These are phyloP conservation scores for Penicillium argentinense DNA, from an alignment of 495 filamentous ascomycete genomes.

Conservation along the genomic window DNA sequence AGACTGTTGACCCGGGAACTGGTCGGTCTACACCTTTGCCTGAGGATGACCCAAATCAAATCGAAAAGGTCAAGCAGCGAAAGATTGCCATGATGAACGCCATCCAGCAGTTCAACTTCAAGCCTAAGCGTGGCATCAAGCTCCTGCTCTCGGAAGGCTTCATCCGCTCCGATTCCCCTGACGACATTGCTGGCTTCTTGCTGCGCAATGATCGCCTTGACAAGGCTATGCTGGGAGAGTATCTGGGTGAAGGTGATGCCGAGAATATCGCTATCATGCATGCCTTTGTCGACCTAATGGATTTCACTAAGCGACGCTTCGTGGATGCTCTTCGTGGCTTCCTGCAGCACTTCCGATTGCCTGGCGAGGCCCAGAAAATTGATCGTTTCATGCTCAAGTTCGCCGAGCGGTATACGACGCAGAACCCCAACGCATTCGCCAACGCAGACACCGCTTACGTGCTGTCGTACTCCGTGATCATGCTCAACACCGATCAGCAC, in stretches of 20 bases:
- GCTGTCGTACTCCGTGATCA: slow-evolving; percentile 90
- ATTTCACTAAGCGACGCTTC: slow-evolving; percentile 90
- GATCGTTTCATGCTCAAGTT: slow-evolving; percentile 99
- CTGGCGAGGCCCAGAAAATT: slow-evolving; percentile 98
- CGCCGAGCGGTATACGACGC: slow-evolving; percentile 88
- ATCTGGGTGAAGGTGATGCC: slow-evolving; percentile 87
- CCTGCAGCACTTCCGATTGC: slow-evolving; percentile 90
- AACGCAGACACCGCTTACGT: slow-evolving; percentile 98
- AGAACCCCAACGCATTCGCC: slow-evolving; percentile 95
- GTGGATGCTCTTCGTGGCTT: slow-evolving; percentile 90
- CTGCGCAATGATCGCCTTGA: slow-evolving; percentile 72
- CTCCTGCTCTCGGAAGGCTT: slow-evolving; percentile 79
- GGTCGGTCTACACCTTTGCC: slow-evolving; percentile 70
- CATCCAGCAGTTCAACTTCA: slow-evolving; percentile 94
- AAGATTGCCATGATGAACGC: slow-evolving; percentile 91
- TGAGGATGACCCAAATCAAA: slow-evolving; percentile 86
- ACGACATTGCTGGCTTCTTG: slow-evolving; percentile 85
- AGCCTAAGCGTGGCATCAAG: slow-evolving; percentile 93
- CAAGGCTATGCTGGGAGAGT: slow-evolving; percentile 91
- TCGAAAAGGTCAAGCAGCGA: slow-evolving; percentile 88
- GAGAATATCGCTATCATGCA: slow-evolving; percentile 98
- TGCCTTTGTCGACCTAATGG: slow-evolving; percentile 93
- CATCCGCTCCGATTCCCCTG: slow-evolving; percentile 69
- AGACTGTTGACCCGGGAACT: slow-evolving; percentile 58
- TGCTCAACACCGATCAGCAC: slow-evolving; percentile 96